Evolutionary conservation across 2,329 filamentous ascomycete genomes (phyloP), one percentile per base, ranked within the genome.

Genomic region (Pseudogymnoascus sp.): DNA sequence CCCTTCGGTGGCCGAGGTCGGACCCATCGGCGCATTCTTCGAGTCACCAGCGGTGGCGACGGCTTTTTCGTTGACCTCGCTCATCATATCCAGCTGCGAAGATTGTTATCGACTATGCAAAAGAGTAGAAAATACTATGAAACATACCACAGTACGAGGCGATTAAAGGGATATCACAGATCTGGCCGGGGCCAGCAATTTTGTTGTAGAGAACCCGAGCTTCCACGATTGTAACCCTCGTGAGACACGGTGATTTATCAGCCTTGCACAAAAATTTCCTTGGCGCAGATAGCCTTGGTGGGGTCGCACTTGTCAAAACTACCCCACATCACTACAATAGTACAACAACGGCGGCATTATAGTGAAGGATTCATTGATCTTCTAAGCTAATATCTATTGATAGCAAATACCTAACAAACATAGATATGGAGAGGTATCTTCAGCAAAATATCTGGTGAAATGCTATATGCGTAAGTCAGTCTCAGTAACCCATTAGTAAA

Each of bases 171-270:
- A 22, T 12, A 33, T 53, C 25, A 53, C 47, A 33, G 47, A 18
- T 33, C 47, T 53, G 28, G 28, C 47, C 47, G 8, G n/a, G 47
- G 47, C 47, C 47, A 53, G 47, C 2, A 20, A 53, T 5, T 18
- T 53, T 20, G 47, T 53, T 33, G 25, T 53, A 53, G n/a, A 20
- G 15, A 53, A 33, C 47, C 30, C 47, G 30, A 53, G 18, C n/a
- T 33, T 33, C 2, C 9, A 33, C 25, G 28, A 33, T 53, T 22
- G 39, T 7, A 11, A 53, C 47, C 28, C 47, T 53, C 25, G 25
- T 53, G 47, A 53, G 47, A 53, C 22, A 50, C 15, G 11, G 43
- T 33, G 47, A 53, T 53, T 53, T 53, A 53, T 53, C 47, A 53
- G 47, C 47, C 47, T 53, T 53, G 47, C 28, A 53, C 47, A 33